These are phyloP conservation scores for Pyrenula massariospora DNA, from an alignment of 495 filamentous ascomycete genomes.

Conservation along the genomic window DNA sequence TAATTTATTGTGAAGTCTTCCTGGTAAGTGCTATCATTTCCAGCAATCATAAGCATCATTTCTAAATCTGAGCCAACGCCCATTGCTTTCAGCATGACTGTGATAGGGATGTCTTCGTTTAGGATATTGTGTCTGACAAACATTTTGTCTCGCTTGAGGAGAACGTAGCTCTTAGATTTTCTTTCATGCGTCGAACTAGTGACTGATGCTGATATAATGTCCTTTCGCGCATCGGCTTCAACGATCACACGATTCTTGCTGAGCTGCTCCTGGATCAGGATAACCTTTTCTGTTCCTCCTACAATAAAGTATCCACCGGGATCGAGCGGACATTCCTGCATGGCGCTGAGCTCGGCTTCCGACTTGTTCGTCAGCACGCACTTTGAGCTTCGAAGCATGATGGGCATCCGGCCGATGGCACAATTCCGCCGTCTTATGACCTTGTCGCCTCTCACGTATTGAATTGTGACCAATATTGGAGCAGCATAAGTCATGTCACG, in stretches of 20 bases:
- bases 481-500: conserved; percentile 94
- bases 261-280: conserved; percentile 93
- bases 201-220: conserved; percentile 90
- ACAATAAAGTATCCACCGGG: conserved; percentile 97
- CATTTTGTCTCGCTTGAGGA: conserved; percentile 83
- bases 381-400: conserved; percentile 94
- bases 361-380: conserved; percentile 72
- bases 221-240: conserved; percentile 79
- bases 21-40: conserved; percentile 74
- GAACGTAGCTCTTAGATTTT: conserved; percentile 92
- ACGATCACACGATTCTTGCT: conserved; percentile 99
- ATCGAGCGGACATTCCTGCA: conserved; percentile 91
- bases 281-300: conserved; percentile 96
- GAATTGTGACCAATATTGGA: conserved; percentile 78
- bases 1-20: conserved; percentile 92
- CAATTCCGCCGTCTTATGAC: conserved; percentile 58
- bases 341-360: conserved; percentile 69
- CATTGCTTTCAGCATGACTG: conserved; percentile 83
- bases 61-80: conserved; percentile 90
- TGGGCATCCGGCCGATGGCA: conserved; percentile 77
- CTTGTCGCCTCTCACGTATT: conserved; percentile 66
- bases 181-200: conserved; percentile 95
- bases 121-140: conserved; percentile 87
- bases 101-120: conserved; percentile 83
- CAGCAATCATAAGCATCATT: conserved; percentile 78